phyloP scores from a whole-genome alignment of 306 rosid species.

The Glycine tomentella region DNA sequence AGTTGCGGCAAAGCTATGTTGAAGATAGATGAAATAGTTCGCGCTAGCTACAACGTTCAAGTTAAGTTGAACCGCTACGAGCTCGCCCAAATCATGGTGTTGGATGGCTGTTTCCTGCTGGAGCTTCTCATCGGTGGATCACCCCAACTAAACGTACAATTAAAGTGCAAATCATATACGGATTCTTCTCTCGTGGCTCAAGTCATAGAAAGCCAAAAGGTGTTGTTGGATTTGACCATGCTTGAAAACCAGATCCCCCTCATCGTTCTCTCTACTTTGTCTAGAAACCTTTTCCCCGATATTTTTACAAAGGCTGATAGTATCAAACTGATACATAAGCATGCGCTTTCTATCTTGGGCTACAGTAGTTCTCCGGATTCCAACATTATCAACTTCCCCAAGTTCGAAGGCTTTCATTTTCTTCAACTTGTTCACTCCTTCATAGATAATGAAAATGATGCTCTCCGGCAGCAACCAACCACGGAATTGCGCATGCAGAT shows the following conservation, averaged over 20 bases:
- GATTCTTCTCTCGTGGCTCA: background rate
- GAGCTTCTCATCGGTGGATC: slow-evolving; percentile 40
- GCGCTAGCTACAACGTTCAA: slow-evolving; percentile 21
- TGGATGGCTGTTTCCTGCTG: slow-evolving; percentile 53
- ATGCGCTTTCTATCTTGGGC: background rate
- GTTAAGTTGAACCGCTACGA: slow-evolving; percentile 7
- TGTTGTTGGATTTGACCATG: background rate
- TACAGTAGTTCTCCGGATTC: background rate
- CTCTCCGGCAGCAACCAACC: too few species aligned
- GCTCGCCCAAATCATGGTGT: slow-evolving; percentile 41
- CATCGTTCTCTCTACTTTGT: background rate
- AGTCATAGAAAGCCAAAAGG: background rate
- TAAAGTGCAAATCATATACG: too few species aligned
- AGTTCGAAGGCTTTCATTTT: background rate
- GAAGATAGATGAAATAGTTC: background rate
- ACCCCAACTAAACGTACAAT: too few species aligned
- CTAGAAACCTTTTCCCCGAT: background rate
- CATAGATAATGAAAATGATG: too few species aligned
- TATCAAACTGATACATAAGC: background rate
- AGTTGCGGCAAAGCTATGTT: background rate
- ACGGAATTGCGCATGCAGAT: too few species aligned
- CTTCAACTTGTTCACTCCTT: background rate
- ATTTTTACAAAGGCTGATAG: accelerated
- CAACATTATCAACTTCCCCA: too few species aligned
- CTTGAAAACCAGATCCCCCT: slow-evolving; percentile 9